Evolutionary conservation across 306 rosid species (phyloP).

Genomic region (Senna tora): DNA sequence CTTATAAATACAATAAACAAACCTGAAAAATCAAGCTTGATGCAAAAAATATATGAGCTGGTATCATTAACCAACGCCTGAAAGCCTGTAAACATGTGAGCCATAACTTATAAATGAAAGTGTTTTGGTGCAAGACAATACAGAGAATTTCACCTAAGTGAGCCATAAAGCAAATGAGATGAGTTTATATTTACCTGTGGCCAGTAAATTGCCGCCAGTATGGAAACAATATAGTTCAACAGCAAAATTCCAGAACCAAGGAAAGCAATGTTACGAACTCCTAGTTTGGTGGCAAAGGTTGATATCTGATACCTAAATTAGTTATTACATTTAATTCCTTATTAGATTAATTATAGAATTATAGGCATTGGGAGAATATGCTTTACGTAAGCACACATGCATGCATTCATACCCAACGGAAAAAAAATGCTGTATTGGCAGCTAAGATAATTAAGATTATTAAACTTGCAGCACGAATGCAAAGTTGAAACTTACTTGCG

Average conservation of each 20-base stretch:
- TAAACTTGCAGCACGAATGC: slow-evolving; percentile 19
- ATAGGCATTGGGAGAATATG: slow-evolving; percentile 4
- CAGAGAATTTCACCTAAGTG: neutral
- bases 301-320: slow-evolving; percentile 82
- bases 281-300: slow-evolving; percentile 91
- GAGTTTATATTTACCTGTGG: slow-evolving; percentile 67
- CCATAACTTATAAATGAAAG: slow-evolving; percentile 22
- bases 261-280: slow-evolving; percentile 85
- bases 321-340: slow-evolving; percentile 32
- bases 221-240: slow-evolving; percentile 73
- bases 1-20: slow-evolving; percentile 33
- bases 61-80: slow-evolving; percentile 76
- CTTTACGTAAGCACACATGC: neutral
- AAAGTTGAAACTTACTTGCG: slow-evolving; percentile 72
- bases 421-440: slow-evolving; percentile 25
- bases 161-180: slow-evolving; percentile 21
- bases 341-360: slow-evolving; percentile 27
- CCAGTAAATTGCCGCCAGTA: slow-evolving; percentile 70
- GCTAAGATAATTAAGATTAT: slow-evolving; percentile 32
- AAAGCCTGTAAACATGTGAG: slow-evolving; percentile 69
- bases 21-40: slow-evolving; percentile 82
- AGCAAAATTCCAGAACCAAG: slow-evolving; percentile 95
- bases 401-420: slow-evolving; percentile 1
- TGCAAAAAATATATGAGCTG: slow-evolving; percentile 73
- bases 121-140: slow-evolving; percentile 8